These are phyloP conservation scores for Trichoderma endophyticum DNA, from an alignment of 2,329 filamentous ascomycete genomes.

Conservation along the genomic window DNA sequence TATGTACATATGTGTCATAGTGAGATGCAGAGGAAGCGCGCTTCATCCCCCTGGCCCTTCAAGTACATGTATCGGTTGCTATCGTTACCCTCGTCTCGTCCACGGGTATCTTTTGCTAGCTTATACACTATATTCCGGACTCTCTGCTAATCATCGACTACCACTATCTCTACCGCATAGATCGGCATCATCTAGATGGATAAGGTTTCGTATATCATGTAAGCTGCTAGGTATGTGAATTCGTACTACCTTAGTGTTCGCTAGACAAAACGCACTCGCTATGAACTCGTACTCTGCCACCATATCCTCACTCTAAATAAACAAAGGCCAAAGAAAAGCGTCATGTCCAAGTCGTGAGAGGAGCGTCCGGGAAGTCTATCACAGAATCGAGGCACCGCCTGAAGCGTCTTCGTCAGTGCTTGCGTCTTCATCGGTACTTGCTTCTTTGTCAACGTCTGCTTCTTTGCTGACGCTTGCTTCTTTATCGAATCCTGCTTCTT, in stretches of 20 bases:
- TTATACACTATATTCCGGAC: not conserved
- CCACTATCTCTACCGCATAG: not conserved
- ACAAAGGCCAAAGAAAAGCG: not conserved
- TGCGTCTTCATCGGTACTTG: not conserved
- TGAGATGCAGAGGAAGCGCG: not conserved
- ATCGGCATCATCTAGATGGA: not conserved
- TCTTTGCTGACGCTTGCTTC: not conserved
- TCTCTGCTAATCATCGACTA: not conserved
- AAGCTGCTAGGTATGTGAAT: not conserved
- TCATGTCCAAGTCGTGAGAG: not conserved
- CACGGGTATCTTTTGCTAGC: not conserved
- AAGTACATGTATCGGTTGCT: not conserved
- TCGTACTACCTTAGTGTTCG: not conserved
- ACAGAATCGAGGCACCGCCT: not conserved
- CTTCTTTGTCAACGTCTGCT: not conserved
- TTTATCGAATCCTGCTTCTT: too few species aligned
- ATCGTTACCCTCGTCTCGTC: not conserved
- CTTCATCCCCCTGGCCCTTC: not conserved
- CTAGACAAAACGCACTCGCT: not conserved
- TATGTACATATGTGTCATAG: not conserved
- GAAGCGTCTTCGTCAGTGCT: not conserved
- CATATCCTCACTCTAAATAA: not conserved
- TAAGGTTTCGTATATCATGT: not conserved
- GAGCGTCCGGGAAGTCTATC: not conserved
- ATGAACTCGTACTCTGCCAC: not conserved